These are phyloP conservation scores for Pterocarpus macrocarpus DNA, from an alignment of 306 rosid genomes.

Conservation along the genomic window DNA sequence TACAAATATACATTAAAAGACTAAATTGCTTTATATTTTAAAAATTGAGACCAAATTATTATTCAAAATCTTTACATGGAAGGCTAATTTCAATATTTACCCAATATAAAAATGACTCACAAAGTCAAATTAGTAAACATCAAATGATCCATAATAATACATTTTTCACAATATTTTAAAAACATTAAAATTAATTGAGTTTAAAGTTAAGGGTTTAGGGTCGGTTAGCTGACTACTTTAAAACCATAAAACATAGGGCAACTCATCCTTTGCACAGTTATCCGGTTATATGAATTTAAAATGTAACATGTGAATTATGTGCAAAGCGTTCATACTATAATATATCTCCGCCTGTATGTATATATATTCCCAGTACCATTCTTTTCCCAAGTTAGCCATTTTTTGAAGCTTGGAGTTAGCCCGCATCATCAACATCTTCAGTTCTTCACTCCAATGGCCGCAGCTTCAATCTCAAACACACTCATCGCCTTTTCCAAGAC, in stretches of 20 bases:
- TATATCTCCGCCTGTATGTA: neutral
- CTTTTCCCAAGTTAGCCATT: neutral
- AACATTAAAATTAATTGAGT: neutral
- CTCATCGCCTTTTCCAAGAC: constrained; percentile 40
- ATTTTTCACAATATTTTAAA: no score
- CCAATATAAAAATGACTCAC: neutral
- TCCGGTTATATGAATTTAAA: neutral
- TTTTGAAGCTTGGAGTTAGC: neutral
- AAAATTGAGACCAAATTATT: neutral
- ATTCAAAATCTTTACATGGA: no score
- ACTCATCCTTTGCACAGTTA: neutral
- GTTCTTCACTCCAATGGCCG: constrained; percentile 45
- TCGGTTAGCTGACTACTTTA: no score
- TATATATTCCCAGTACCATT: neutral
- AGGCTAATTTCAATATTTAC: neutral
- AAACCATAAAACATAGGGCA: no score
- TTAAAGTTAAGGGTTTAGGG: neutral
- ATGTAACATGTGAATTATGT: neutral
- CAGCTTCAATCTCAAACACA: constrained; percentile 54
- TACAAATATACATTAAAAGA: no score
- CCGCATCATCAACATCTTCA: neutral
- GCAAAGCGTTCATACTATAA: neutral
- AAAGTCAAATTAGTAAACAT: neutral
- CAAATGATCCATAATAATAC: neutral
- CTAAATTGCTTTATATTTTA: no score